Base-by-base conservation (phyloP, 805 yeast genomes). In the Teunomyces atbi region DNA sequence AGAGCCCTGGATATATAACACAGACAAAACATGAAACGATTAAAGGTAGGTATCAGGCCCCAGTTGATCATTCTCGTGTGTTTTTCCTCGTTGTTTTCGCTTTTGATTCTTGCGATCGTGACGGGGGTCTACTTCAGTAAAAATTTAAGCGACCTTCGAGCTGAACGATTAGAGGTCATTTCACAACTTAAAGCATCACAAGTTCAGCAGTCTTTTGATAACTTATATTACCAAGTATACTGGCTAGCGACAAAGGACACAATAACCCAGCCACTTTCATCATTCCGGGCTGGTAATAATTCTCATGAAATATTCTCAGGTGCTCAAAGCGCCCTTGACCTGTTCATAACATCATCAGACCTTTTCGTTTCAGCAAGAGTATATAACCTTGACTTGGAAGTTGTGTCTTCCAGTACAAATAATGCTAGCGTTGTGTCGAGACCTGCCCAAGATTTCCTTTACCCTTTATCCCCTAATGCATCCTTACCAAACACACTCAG, bases 151-250 rank as follows among this genome's bases (percentile, higher is more conserved):
- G 65, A 76, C 40, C 64, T 86, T 37, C 73, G 95, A 56, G 80
- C 83, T 1, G 90, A 87, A 50, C 77, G 90, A 46, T 68, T 90
- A 20, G 79, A 79, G 55, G 88, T 88, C 37, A 86, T 89, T 16
- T 86, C 96, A 2, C 86, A 86, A 61, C 69, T 90, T 46, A 89
- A 89, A 62, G 81, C 92, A 0, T 78, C 91, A 0, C 96, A 90
- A 62, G 71, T 89, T 16, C 77, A 76, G 45, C 96, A 89, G 64
- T 77, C 81, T 34, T 68, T 87, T 47, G 78, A 78, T 48, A 77
- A 73, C 49, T 69, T 80, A 21, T 84, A 81, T 60, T 86, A 83
- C 58, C 95, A 89, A 62, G 77, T 83, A 2, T 76, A 76, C 46
- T 82, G 86, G 71, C 67, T 89, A 7, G 68, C 88, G 1, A 71